These are phyloP conservation scores for Isabelozyma rhagii DNA, from an alignment of 805 yeast species.

Conservation along the genomic window DNA sequence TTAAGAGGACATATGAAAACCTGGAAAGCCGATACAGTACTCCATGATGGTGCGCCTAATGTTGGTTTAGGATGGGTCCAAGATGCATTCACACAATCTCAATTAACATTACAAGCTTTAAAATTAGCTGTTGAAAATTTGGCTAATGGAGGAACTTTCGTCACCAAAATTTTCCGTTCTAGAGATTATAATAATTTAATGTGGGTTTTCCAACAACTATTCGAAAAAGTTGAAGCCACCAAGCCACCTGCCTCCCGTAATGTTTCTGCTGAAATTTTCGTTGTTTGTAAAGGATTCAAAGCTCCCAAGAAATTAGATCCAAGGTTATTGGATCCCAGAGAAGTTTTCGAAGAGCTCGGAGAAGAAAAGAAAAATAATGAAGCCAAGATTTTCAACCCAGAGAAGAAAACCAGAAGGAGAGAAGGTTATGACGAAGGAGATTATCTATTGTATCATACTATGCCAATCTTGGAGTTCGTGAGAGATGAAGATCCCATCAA, in stretches of 20 bases:
- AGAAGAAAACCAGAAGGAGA: conserved; percentile 83
- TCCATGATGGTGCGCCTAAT: conserved; percentile 99
- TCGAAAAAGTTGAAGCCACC: conserved; percentile 96
- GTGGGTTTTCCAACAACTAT: conserved; percentile 97
- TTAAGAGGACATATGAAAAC: conserved; percentile 95
- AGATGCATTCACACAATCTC: conserved; percentile 98
- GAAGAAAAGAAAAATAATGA: conserved; percentile 72
- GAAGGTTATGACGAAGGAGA: conserved; percentile 98
- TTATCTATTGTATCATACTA: conserved; percentile 62
- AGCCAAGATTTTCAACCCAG: conserved; percentile 93
- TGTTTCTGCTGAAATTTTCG: conserved; percentile 98
- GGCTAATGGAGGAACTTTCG: conserved; percentile 88
- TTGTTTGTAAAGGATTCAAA: conserved; percentile 91
- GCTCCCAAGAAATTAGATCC: conserved; percentile 97
- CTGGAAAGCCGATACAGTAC: conserved; percentile 97
- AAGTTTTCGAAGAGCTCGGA: conserved; percentile 89
- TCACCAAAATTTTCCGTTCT: conserved; percentile 97
- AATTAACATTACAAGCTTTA: conserved; percentile 88
- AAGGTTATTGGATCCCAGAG: conserved; percentile 82
- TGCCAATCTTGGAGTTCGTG: conserved; percentile 78
- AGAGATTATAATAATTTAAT: conserved; percentile 94
- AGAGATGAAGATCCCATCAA: conserved; percentile 80
- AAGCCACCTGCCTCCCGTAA: conserved; percentile 99
- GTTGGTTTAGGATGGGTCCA: conserved; percentile 99
- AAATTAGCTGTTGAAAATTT: conserved; percentile 92